These are phyloP conservation scores for Halophytophthora batemanensis DNA, from an alignment of 352 stramenopile genomes.

Conservation along the genomic window DNA sequence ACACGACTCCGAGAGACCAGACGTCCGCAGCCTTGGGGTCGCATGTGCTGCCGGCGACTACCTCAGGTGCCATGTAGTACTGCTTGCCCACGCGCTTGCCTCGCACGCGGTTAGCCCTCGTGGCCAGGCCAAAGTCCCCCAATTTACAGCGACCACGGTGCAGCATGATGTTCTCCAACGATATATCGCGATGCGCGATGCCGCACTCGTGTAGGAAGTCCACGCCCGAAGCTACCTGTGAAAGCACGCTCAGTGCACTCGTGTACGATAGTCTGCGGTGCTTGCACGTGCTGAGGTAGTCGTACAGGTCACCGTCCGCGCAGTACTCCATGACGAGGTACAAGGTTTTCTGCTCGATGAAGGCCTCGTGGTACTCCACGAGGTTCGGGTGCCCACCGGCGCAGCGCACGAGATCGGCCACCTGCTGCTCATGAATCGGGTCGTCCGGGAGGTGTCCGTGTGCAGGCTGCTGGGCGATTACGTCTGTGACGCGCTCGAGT, in stretches of 20 bases:
- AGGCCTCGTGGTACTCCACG: conserved; percentile 28
- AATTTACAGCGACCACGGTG: conserved; percentile 18
- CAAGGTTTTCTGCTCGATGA: conserved; percentile 24
- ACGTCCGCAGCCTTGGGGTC: conserved; percentile 36
- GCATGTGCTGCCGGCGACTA: conserved; percentile 25
- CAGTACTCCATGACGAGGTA: conserved; percentile 34
- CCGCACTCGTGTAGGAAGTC: conserved; percentile 20
- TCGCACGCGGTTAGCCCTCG: conserved; percentile 16
- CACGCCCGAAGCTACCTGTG: conserved; percentile 12
- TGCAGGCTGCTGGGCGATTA: neutral
- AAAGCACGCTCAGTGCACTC: conserved; percentile 14
- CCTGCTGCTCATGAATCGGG: conserved; percentile 23
- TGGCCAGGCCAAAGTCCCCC: conserved; percentile 42
- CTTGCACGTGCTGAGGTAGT: conserved; percentile 8
- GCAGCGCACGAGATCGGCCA: conserved; percentile 17
- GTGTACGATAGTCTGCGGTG: conserved; percentile 4
- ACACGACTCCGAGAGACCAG: conserved; percentile 46
- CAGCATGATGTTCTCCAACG: conserved; percentile 39
- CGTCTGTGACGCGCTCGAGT: conserved; percentile 18
- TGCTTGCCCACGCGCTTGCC: conserved; percentile 19
- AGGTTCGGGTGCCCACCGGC: conserved; percentile 31
- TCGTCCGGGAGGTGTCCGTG: conserved; percentile 17
- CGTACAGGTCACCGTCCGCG: conserved; percentile 18
- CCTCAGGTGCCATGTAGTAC: conserved; percentile 47
- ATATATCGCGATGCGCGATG: conserved; percentile 38